Conservation (phyloP, 108 stramenopile genomes). For the Chaetoceros muelleri region DNA sequence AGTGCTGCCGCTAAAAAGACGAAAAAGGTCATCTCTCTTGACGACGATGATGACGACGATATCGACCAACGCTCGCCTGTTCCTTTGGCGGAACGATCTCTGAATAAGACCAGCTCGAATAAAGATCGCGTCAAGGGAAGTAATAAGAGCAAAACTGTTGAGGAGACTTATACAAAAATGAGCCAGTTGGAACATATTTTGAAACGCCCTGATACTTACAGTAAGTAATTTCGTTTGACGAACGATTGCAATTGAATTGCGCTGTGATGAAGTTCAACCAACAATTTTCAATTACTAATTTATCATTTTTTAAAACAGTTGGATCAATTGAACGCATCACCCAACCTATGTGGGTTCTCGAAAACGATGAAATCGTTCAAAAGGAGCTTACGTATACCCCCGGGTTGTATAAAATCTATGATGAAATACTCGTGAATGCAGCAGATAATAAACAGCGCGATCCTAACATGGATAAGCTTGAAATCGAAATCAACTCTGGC, state of each 20-base stretch:
- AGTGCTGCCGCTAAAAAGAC: neutral
- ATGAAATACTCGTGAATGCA: conserved; percentile 99
- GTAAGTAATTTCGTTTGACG: conserved; percentile 38
- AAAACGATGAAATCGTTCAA: conserved; percentile 59
- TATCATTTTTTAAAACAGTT: conserved; percentile 28
- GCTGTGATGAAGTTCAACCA: no score
- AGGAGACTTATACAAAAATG: conserved; percentile 90
- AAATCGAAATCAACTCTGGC: conserved; percentile 67
- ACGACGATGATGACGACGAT: neutral
- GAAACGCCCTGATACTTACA: conserved; percentile 97
- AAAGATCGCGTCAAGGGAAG: neutral
- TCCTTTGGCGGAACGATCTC: no score
- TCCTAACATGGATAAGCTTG: conserved; percentile 88
- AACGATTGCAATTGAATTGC: conserved; percentile 25
- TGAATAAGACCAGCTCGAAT: neutral
- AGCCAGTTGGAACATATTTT: conserved; percentile 97
- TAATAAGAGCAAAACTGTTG: conserved; percentile 42
- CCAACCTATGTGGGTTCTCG: conserved; percentile 87
- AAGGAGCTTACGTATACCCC: conserved; percentile 84
- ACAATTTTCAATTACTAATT: no score
- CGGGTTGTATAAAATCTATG: conserved; percentile 98
- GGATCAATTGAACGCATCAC: conserved; percentile 78
- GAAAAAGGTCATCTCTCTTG: neutral
- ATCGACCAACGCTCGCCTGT: neutral
- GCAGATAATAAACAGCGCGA: conserved; percentile 99